Base-by-base conservation (phyloP, 2,329 filamentous ascomycete species). In the Aspergillus pseudoglaucus region DNA sequence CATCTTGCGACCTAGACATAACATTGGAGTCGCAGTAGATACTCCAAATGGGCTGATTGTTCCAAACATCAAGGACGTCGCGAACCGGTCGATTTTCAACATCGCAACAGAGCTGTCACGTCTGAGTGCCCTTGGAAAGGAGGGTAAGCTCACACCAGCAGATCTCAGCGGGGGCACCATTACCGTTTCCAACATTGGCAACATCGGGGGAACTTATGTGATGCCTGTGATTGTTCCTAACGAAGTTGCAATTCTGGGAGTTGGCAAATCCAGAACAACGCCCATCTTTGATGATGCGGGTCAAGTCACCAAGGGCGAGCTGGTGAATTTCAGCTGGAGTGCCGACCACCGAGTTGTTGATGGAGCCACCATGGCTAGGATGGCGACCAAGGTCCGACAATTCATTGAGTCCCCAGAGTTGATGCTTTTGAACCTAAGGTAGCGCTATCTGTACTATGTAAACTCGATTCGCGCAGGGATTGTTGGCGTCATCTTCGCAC, bases 21-120 rank as follows among this genome's bases (percentile, higher is more conserved):
- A 98, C 70, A 91, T 98, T 52, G 93, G 93, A 51, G 79, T 98
- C 30, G 93, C 93, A 48, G 93, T 98, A 79, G 93, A 98, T 69
- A 95, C 91, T 0, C 89, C 91, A 0, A 76, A 78, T 6, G 93
- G 93, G 2, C 81, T 98, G 1, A 72, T 98, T 7, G 93, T 98
- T 3, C 93, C 93, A 1, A 93, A 97, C 41, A 82, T 98, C 66
- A 88, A 85, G 64, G 83, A 94, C 64, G 89, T 95, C 39, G 84
- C 84, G 51, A 75, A 76, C 17, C 82, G 85, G 56, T 93, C 84
- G 62, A 85, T 98, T 58, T 70, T 85, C 33, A 81, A 84, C 42
- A 87, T 98, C 51, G 87, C 90, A 1, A 71, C 78, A 15, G 89
- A 95, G 66, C 79, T 97, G 45, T 68, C 71, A 7, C 81, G 87